Conservation (phyloP, 352 stramenopile genomes). For the Phytophthora pluvialis region DNA sequence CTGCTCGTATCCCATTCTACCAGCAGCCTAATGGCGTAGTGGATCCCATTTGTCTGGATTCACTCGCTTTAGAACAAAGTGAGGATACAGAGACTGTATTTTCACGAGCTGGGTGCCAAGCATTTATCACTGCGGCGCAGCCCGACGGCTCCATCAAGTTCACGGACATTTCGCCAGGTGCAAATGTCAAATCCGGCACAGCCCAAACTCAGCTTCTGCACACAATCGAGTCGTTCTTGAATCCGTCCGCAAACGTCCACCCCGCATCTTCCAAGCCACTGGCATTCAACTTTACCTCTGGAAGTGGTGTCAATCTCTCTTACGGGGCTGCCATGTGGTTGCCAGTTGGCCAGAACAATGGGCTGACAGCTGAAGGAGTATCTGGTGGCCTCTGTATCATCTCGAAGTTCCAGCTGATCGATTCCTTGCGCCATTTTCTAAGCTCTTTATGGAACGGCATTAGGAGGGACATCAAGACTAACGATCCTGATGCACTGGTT, state of each 20-base stretch:
- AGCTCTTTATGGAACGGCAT: conserved; percentile 27
- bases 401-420: conserved; percentile 58
- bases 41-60: conserved; percentile 12
- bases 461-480: background rate
- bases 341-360: conserved; percentile 11
- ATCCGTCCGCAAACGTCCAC: conserved; percentile 33
- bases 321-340: conserved; percentile 56
- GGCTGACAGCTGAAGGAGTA: background rate
- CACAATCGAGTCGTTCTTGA: conserved; percentile 54
- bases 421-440: conserved; percentile 57
- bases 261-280: conserved; percentile 25
- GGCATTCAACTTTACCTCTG: conserved; percentile 66
- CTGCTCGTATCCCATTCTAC: conserved; percentile 64
- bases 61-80: conserved; percentile 1
- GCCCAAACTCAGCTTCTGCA: conserved; percentile 20
- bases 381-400: conserved; percentile 51
- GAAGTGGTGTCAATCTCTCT: conserved; percentile 37
- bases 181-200: background rate
- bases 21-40: conserved; percentile 45
- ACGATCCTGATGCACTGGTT: background rate
- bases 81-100: conserved; percentile 11
- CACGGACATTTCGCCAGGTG: conserved; percentile 17
- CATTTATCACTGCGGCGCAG: conserved; percentile 24
- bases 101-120: conserved; percentile 31
- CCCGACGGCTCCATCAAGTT: conserved; percentile 19